Conservation (phyloP, 106 monocot genomes). For the Platanthera guangdongensis region DNA sequence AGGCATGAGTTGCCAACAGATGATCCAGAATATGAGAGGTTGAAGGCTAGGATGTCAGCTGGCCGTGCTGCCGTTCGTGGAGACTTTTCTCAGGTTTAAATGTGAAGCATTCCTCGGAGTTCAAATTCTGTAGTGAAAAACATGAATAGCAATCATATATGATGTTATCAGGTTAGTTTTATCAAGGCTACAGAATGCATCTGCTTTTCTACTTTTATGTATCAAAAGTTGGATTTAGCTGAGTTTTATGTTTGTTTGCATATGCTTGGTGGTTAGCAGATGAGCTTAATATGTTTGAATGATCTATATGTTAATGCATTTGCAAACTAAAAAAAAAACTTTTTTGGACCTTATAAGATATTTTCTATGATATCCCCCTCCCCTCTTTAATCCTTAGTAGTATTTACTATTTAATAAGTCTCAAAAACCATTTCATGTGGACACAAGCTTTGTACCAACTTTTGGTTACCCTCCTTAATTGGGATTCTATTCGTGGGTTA, state of each 20-base stretch:
- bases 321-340: not conserved
- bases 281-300: not conserved
- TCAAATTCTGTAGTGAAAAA: not conserved
- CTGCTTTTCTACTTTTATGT: not conserved
- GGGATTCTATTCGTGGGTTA: too few species aligned
- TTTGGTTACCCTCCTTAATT: not conserved
- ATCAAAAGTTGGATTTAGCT: not conserved
- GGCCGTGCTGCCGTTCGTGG: not conserved
- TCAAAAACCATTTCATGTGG: not conserved
- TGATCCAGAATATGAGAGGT: constrained; percentile 32
- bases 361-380: not conserved
- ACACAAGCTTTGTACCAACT: not conserved
- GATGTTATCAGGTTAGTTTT: not conserved
- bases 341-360: not conserved
- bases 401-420: not conserved
- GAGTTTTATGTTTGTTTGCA: not conserved
- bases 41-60: not conserved
- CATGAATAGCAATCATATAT: not conserved
- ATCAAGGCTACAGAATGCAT: not conserved
- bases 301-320: not conserved
- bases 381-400: too few species aligned
- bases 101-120: not conserved
- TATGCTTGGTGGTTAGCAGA: not conserved
- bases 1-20: constrained; percentile 44
- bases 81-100: not conserved